Conservation (phyloP, 805 yeast genomes). For the Myxozyma neotropica region DNA sequence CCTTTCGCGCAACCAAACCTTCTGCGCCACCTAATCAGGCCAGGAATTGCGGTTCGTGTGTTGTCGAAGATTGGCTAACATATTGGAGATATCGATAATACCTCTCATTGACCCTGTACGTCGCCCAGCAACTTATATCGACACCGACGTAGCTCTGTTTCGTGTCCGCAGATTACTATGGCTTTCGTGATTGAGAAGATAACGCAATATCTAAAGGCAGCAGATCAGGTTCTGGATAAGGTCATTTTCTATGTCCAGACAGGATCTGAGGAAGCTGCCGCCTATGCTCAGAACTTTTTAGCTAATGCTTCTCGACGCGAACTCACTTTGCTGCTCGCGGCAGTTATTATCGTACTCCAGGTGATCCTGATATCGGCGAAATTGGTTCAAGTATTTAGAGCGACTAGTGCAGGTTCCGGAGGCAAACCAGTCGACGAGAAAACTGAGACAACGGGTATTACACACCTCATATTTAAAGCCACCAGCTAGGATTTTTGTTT, state of each 20-base stretch:
- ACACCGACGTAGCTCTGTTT: no score
- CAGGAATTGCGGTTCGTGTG: not conserved
- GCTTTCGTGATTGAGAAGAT: not conserved
- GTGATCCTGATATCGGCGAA: constrained; percentile 11
- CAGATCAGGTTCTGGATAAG: constrained; percentile 4
- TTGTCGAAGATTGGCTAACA: not conserved
- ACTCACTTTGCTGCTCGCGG: not conserved
- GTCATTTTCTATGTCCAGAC: not conserved
- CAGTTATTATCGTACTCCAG: constrained; percentile 11
- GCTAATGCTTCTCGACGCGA: constrained; percentile 12
- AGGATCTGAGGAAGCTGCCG: not conserved
- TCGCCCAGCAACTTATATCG: not conserved
- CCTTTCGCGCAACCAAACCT: not conserved
- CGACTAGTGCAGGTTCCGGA: not conserved
- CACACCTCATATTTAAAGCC: no score
- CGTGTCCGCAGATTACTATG: no score
- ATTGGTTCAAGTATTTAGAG: constrained; percentile 4
- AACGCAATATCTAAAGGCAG: constrained; percentile 3
- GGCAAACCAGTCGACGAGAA: not conserved
- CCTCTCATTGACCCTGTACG: no score
- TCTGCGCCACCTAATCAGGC: constrained; percentile 3
- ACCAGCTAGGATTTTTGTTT: not conserved
- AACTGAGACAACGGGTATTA: not conserved
- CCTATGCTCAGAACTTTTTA: not conserved
- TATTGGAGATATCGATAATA: not conserved